Base-by-base conservation (phyloP, 2,329 filamentous ascomycete genomes). In the Microcyclosporella mali region DNA sequence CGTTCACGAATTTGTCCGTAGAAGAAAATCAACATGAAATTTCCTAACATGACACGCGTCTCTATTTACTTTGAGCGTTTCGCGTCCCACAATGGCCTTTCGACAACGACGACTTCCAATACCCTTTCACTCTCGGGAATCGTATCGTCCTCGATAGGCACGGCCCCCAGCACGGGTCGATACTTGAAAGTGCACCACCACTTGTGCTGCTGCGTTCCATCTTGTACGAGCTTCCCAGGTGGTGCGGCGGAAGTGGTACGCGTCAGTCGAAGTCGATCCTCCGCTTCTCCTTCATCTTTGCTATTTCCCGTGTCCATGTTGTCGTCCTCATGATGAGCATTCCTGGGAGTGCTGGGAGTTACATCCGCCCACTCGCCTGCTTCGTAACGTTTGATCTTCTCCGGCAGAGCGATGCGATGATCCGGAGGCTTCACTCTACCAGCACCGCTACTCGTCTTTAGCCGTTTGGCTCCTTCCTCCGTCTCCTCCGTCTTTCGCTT, bases 141-240 rank as follows among this genome's bases (percentile, higher is more conserved):
- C 41, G 53, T 50, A 75, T 65, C 33, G 31, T 60, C 56, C 16
- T 68, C 70, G 25, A 84, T 65, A 14, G 77, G 73, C 15, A 80
- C 73, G 33, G 84, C 74, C 4, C 89, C 92, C 48, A 98, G 72
- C 55, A 98, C 88, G n/a, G 89, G 86, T 45, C 89, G 78, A 67
- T 97, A 98, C 66, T 94, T 94, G 73, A 85, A 88, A 4, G 89
- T 94, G 61, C 82, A 79, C 87, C 88, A 97, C 69, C 71, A 77
- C 6, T 54, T 56, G 39, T 62, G 56, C 41, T 53, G 39, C 45
- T 43, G 33, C 31, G 32, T 32, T 3, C 19, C 34, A 19, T 34
- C 34, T 6, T 17, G 34, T 17, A 18, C n/a, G 7, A 21, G n/a
- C 21, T 40, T 25, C 28, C 43, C 36, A 15, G 31, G 15, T 10